Evolutionary conservation across 441 rosid genomes (phyloP).

Genomic region (Omphalea diandra): DNA sequence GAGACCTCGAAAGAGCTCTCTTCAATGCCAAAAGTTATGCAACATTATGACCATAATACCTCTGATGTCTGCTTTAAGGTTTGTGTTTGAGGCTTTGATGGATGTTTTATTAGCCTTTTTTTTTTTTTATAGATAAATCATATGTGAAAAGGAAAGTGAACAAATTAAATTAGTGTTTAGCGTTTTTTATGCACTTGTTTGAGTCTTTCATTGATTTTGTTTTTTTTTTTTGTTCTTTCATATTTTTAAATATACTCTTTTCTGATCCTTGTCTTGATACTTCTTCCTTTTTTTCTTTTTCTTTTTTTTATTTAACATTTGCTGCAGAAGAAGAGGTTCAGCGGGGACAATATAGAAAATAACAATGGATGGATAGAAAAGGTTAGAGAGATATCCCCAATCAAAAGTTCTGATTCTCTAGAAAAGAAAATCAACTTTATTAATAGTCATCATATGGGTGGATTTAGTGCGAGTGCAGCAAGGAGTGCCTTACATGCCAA

Average conservation of each 20-base stretch:
- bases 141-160: background rate
- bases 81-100: slow-evolving; percentile 18
- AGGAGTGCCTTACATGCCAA: slow-evolving; percentile 24
- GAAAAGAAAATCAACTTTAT: slow-evolving; percentile 21
- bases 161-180: too few species aligned
- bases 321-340: slow-evolving; percentile 38
- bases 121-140: slow-evolving; percentile 13
- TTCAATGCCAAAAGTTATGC: slow-evolving; percentile 70
- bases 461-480: slow-evolving; percentile 28
- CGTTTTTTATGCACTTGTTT: too few species aligned
- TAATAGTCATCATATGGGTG: slow-evolving; percentile 12
- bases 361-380: slow-evolving; percentile 30
- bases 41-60: slow-evolving; percentile 18
- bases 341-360: slow-evolving; percentile 27
- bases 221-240: too few species aligned
- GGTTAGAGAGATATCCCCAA: slow-evolving; percentile 11
- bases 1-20: slow-evolving; percentile 79
- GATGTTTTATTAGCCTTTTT: background rate
- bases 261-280: too few species aligned
- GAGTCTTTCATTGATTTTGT: too few species aligned
- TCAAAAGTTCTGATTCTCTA: slow-evolving; percentile 21
- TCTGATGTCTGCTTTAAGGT: slow-evolving; percentile 60
- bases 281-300: too few species aligned
- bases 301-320: too few species aligned
- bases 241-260: too few species aligned